These are phyloP conservation scores for Eimeria falciformis DNA, from an alignment of 169 alveolate species.

Conservation along the genomic window DNA sequence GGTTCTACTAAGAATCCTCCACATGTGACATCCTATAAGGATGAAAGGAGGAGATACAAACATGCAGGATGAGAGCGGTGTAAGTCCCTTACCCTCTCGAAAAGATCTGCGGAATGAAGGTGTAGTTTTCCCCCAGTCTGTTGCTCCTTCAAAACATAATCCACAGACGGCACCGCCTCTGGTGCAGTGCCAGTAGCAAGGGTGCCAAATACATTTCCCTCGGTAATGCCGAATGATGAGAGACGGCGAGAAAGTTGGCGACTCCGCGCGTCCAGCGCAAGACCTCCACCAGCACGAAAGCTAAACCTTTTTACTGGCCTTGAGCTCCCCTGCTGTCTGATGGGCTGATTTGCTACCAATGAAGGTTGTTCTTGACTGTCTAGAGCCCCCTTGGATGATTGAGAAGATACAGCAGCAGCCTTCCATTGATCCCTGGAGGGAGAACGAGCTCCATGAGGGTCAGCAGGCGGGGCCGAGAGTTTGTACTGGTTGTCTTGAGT, in stretches of 20 bases:
- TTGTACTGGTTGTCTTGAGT: slow-evolving; percentile 74
- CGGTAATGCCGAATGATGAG: slow-evolving; percentile 64
- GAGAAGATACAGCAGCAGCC: background rate
- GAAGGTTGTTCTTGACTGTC: background rate
- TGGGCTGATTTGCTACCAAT: background rate
- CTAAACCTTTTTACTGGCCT: slow-evolving; percentile 61
- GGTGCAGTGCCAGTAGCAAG: slow-evolving; percentile 1
- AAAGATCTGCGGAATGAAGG: slow-evolving; percentile 75
- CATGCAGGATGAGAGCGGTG: background rate
- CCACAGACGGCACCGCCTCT: slow-evolving; percentile 39
- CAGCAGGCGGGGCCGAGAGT: slow-evolving; percentile 68
- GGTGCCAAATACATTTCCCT: slow-evolving; percentile 60
- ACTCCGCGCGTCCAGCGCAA: slow-evolving; percentile 47
- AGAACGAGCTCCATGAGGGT: slow-evolving; percentile 67
- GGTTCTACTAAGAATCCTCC: background rate
- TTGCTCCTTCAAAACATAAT: slow-evolving; percentile 43
- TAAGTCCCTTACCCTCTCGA: slow-evolving; percentile 47
- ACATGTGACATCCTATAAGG: background rate
- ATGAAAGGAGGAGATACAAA: background rate
- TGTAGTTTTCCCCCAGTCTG: slow-evolving; percentile 45
- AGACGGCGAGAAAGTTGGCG: slow-evolving; percentile 39
- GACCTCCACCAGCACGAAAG: slow-evolving; percentile 61
- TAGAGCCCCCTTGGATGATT: background rate
- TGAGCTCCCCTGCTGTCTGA: slow-evolving; percentile 30
- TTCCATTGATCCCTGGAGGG: slow-evolving; percentile 57